Evolutionary conservation across 306 rosid genomes (phyloP), one percentile per base, ranked within the genome.

Genomic region (Abrus pulchellus): DNA sequence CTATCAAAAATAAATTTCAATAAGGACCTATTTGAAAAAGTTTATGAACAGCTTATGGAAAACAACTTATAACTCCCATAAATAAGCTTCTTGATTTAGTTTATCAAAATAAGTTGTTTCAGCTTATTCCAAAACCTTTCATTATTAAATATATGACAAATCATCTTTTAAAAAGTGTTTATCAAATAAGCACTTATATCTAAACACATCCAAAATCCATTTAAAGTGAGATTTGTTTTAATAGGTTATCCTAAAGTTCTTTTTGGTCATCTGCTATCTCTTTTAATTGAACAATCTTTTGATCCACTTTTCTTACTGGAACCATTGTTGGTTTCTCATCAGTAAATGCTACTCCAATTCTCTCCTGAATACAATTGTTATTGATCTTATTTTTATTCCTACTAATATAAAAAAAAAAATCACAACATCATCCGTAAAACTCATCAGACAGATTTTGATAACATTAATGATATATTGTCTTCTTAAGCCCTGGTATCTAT

Each of bases 291-390:
- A 74, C 43, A 44, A 59, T 44, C 30, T 57, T 1, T 12, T 43
- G 54, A 74, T 75, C 10, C 13, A 33, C 20, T 32, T 75, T 30
- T 75, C 38, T 7, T 5, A 61, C 61, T 61, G 11, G 12, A 61
- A n/a, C 33, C 47, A 32, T 5, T 28, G 4, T 50, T 45, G 43
- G 12, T 36, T 56, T 74, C 67, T 41, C 5, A 10, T 28, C 6
- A 53, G 10, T 20, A 27, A 32, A 40, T 54, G 65, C 53, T 56
- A 54, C 27, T 54, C 48, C 27, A 54, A 68, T 43, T 29, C 30
- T 68, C 14, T 11, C 43, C 11, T 1, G 10, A 69, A 45, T 45
- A 44, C 2, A 67, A 27, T 33, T 1, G 27, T 28, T 47, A 13
- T 12, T 68, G 57, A 50, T n/a, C 50, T 53, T 34, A 14, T 54